Conservation (phyloP, 768 basidiomycete species). For the Asterophora parasitica region DNA sequence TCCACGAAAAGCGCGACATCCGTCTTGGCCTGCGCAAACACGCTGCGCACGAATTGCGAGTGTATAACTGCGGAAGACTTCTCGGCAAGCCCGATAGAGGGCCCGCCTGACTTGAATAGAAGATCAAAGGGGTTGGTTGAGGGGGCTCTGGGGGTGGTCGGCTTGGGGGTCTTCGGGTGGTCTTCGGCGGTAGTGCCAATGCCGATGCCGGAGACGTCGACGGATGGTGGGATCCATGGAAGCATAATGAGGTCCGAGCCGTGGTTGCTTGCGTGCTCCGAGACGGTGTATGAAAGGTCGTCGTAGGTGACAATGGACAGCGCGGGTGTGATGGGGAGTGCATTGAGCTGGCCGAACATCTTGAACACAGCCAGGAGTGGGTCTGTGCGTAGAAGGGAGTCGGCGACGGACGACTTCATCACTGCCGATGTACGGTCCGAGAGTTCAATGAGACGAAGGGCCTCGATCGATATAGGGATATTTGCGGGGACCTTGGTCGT, state of each 20-base stretch:
- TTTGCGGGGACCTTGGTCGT: not conserved
- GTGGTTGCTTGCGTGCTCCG: slow-evolving; percentile 55
- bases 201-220: slow-evolving; percentile 8
- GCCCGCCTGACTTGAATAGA: slow-evolving; percentile 39
- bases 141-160: slow-evolving; percentile 14
- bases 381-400: slow-evolving; percentile 66
- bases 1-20: slow-evolving; percentile 89
- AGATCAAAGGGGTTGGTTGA: slow-evolving; percentile 67
- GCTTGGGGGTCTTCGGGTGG: slow-evolving; percentile 3
- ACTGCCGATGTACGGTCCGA: slow-evolving; percentile 86
- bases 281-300: slow-evolving; percentile 64
- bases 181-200: not conserved
- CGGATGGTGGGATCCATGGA: slow-evolving; percentile 64
- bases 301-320: slow-evolving; percentile 76
- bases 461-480: slow-evolving; percentile 50
- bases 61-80: slow-evolving; percentile 53
- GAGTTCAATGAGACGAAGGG: slow-evolving; percentile 81
- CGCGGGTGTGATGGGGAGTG: slow-evolving; percentile 56
- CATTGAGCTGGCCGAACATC: slow-evolving; percentile 72
- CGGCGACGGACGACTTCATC: slow-evolving; percentile 73
- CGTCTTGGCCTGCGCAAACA: slow-evolving; percentile 64
- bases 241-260: slow-evolving; percentile 74
- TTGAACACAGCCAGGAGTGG: slow-evolving; percentile 69
- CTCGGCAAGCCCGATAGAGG: slow-evolving; percentile 18
- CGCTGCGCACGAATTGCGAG: slow-evolving; percentile 77